These are phyloP conservation scores for Colletotrichum sidae DNA, from an alignment of 2,329 filamentous ascomycete genomes.

Conservation along the genomic window DNA sequence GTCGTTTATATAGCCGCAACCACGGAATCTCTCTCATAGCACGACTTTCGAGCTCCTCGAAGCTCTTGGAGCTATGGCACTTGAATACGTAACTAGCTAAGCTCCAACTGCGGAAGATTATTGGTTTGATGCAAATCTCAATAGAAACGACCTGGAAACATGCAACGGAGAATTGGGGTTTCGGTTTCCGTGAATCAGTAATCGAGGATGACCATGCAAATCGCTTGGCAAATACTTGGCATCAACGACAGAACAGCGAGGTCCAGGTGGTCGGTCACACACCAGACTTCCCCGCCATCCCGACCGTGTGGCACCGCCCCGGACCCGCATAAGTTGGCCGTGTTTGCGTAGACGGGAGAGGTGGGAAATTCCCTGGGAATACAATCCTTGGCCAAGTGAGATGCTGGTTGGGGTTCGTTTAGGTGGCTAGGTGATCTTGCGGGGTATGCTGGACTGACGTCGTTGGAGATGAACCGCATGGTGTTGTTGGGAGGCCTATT, in stretches of 20 bases:
- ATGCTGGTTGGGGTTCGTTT: not conserved
- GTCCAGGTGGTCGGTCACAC: not conserved
- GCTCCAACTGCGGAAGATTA: not conserved
- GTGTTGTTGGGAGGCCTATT: too few relatives aligned
- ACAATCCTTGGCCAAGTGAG: slow-evolving; percentile 10
- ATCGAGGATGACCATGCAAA: slow-evolving; percentile 14
- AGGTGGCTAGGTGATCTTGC: slow-evolving; percentile 23
- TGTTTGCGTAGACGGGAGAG: slow-evolving; percentile 20
- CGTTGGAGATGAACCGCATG: not conserved
- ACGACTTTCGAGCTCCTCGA: too few relatives aligned
- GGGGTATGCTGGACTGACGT: slow-evolving; percentile 21
- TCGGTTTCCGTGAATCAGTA: slow-evolving; percentile 33
- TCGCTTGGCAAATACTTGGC: slow-evolving; percentile 35
- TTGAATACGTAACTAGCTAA: slow-evolving; percentile 28
- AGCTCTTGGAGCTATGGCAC: slow-evolving; percentile 21
- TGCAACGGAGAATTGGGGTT: slow-evolving; percentile 28
- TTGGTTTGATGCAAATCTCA: not conserved
- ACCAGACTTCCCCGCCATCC: not conserved
- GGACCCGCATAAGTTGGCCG: slow-evolving; percentile 1
- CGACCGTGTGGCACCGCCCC: slow-evolving; percentile 12
- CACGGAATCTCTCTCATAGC: not conserved
- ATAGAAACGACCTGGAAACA: slow-evolving; percentile 4
- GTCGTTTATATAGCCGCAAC: not conserved
- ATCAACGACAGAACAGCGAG: not conserved
- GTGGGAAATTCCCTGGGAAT: slow-evolving; percentile 15